Conservation (phyloP, 805 yeast genomes). For the Wickerhamiella hasegawae region DNA sequence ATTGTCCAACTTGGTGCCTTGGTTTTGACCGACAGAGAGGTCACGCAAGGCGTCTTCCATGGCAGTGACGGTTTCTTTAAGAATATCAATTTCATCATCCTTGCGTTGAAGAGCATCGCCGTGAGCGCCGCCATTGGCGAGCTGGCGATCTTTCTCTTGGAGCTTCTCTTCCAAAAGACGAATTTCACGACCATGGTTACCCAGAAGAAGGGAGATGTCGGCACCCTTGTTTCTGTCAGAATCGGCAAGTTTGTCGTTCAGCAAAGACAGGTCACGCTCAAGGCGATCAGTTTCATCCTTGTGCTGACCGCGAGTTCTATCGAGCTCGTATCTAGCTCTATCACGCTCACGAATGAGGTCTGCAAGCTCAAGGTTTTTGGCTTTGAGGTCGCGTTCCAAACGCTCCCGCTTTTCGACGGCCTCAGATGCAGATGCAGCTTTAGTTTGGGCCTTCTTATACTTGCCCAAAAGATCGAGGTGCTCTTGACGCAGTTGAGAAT, state of each 20-base stretch:
- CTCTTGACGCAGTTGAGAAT: conserved; percentile 83
- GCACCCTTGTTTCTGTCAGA: conserved; percentile 47
- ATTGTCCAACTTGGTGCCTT: conserved; percentile 8
- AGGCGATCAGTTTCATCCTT: conserved; percentile 49
- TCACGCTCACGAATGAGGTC: conserved; percentile 82
- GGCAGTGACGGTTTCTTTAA: conserved; percentile 41
- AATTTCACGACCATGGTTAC: conserved; percentile 13
- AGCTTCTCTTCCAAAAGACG: conserved; percentile 12
- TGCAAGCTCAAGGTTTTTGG: conserved; percentile 76
- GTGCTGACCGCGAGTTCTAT: conserved; percentile 47
- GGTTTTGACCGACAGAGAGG: conserved; percentile 17
- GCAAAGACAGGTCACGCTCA: conserved; percentile 45
- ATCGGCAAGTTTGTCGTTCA: conserved; percentile 40
- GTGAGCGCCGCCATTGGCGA: conserved; percentile 18
- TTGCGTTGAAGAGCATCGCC: conserved; percentile 35
- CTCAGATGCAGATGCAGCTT: conserved; percentile 81
- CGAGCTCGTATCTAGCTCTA: conserved; percentile 70
- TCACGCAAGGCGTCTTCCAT: conserved; percentile 51
- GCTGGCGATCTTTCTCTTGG: conserved; percentile 18
- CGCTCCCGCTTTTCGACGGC: conserved; percentile 71
- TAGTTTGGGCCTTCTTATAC: conserved; percentile 68
- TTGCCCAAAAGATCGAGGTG: conserved; percentile 64
- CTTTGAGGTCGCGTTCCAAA: conserved; percentile 65
- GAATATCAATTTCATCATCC: conserved; percentile 63
- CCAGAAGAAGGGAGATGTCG: conserved; percentile 36